phyloP scores from a whole-genome alignment of 345 rosid genomes.

The Eucalyptus globulus region DNA sequence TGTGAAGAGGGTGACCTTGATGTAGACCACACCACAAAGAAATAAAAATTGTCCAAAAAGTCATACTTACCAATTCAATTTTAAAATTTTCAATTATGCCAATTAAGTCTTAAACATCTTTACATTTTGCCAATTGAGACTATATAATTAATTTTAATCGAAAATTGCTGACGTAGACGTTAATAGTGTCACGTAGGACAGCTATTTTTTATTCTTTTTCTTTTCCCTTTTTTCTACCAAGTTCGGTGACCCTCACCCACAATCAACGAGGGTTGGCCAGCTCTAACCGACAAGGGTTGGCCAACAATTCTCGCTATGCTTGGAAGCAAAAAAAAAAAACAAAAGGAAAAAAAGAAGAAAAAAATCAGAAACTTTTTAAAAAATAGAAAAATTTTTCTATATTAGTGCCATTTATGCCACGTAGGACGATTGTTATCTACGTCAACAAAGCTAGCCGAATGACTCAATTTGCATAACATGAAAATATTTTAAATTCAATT shows the following conservation, averaged over 20 bases:
- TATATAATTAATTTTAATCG: too few relatives aligned
- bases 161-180: too few relatives aligned
- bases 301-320: background rate
- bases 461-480: background rate
- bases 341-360: too few relatives aligned
- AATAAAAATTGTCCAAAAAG: background rate
- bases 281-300: background rate
- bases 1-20: background rate
- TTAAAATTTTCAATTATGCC: too few relatives aligned
- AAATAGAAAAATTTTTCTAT: too few relatives aligned
- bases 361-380: too few relatives aligned
- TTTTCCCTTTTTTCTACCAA: background rate
- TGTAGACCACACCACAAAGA: background rate
- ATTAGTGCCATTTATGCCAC: background rate
- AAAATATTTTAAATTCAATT: too few relatives aligned
- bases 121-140: background rate
- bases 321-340: background rate
- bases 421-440: accelerated
- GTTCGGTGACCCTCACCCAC: background rate
- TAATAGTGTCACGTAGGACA: accelerated
- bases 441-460: too few relatives aligned
- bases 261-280: accelerated
- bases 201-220: too few relatives aligned
- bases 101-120: background rate
- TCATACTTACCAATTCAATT: background rate